These are phyloP conservation scores for Schizonepeta tenuifolia DNA, from an alignment of 257 asterid genomes.

Conservation along the genomic window DNA sequence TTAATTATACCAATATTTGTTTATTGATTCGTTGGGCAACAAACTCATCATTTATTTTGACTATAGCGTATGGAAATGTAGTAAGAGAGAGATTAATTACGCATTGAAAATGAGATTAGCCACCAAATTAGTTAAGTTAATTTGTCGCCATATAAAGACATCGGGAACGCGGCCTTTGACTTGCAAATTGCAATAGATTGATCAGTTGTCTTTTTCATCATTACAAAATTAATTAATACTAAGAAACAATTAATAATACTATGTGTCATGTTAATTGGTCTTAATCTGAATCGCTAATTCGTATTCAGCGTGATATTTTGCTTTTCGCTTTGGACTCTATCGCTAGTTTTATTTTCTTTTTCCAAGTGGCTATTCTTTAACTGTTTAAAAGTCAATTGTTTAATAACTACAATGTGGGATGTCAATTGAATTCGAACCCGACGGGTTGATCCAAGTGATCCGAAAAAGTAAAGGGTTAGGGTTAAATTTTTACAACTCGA, in stretches of 20 bases:
- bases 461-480: too few species aligned
- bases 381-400: too few species aligned
- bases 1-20: neutral
- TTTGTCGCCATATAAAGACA: constrained; percentile 15
- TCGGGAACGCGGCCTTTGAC: constrained; percentile 27
- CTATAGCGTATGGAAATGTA: neutral
- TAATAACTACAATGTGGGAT: too few species aligned
- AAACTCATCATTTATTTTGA: neutral
- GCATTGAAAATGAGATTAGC: neutral
- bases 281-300: neutral
- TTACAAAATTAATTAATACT: neutral
- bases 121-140: too few species aligned
- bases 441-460: too few species aligned
- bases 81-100: neutral
- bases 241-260: neutral
- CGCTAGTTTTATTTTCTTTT: neutral
- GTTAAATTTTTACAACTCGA: too few species aligned
- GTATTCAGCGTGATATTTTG: neutral
- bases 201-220: constrained; percentile 5
- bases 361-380: neutral
- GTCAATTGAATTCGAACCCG: too few species aligned
- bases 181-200: neutral
- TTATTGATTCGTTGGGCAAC: neutral
- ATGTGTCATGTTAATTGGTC: constrained; percentile 1
- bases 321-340: neutral